Conservation (phyloP, 1,284 basidiomycete genomes). For the Rhodotorula sp. region DNA sequence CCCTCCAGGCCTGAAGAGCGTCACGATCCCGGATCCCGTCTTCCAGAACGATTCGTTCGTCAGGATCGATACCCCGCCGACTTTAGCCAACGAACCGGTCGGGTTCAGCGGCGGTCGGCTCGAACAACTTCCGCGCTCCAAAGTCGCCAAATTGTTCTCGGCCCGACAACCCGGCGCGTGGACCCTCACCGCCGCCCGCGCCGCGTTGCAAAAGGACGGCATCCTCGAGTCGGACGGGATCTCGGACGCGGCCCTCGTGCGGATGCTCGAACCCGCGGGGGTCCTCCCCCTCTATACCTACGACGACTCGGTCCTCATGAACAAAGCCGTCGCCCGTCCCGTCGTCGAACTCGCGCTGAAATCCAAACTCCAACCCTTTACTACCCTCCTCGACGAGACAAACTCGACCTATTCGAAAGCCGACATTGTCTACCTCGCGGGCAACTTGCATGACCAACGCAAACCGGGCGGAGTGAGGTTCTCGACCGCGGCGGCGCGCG, state of each 20-base stretch:
- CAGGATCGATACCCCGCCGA: slow-evolving; percentile 45
- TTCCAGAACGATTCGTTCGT: slow-evolving; percentile 21
- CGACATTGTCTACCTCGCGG: slow-evolving; percentile 50
- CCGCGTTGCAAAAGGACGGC: slow-evolving; percentile 50
- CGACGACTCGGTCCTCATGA: slow-evolving; percentile 45
- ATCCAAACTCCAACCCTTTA: slow-evolving; percentile 49
- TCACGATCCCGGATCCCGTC: neutral
- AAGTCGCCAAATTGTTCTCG: no score
- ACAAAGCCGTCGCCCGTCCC: slow-evolving; percentile 53
- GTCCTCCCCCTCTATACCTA: slow-evolving; percentile 3
- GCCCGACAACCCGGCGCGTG: slow-evolving; percentile 27
- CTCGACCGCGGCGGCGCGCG: slow-evolving; percentile 47
- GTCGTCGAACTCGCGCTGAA: slow-evolving; percentile 50
- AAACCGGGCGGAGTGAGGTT: slow-evolving; percentile 55
- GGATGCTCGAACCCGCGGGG: neutral
- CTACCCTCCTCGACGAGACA: slow-evolving; percentile 45
- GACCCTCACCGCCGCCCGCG: slow-evolving; percentile 46
- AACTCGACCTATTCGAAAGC: slow-evolving; percentile 41
- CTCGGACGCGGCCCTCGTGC: slow-evolving; percentile 43
- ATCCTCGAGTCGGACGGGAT: slow-evolving; percentile 50
- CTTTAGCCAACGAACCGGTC: neutral
- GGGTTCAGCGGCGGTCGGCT: no score
- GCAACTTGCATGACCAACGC: slow-evolving; percentile 52
- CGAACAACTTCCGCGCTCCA: slow-evolving; percentile 2
- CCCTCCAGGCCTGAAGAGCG: slow-evolving; percentile 1